Conservation (phyloP, 2,329 filamentous ascomycete genomes). For the Colletotrichum sp. region DNA sequence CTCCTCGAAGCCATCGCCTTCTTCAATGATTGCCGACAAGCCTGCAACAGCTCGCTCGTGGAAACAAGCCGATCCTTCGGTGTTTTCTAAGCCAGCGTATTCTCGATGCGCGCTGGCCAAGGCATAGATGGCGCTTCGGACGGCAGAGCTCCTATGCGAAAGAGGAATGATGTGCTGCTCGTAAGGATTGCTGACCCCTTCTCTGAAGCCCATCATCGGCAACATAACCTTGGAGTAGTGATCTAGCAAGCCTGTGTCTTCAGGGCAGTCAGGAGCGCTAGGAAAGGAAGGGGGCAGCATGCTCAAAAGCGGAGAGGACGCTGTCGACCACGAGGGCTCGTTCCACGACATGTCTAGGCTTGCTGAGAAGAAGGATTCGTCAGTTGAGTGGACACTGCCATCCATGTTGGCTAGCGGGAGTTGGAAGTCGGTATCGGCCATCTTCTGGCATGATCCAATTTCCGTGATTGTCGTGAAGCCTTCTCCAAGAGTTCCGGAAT, state of each 20-base stretch:
- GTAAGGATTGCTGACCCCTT: background rate
- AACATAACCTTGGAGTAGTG: slow-evolving; percentile 10
- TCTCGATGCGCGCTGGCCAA: slow-evolving; percentile 17
- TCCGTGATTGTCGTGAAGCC: background rate
- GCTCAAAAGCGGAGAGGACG: background rate
- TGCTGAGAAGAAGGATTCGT: background rate
- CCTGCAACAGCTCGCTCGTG: slow-evolving; percentile 10
- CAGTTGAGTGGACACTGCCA: background rate
- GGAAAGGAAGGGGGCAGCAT: background rate
- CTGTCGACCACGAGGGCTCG: background rate
- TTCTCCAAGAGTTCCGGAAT: background rate
- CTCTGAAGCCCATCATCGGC: slow-evolving; percentile 4
- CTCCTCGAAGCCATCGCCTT: slow-evolving; percentile 16
- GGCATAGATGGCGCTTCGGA: slow-evolving; percentile 16
- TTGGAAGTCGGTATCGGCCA: background rate
- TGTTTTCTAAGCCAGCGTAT: slow-evolving; percentile 1
- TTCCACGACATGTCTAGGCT: slow-evolving; percentile 5
- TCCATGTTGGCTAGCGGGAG: background rate
- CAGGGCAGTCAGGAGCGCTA: background rate
- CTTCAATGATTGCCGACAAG: slow-evolving; percentile 6
- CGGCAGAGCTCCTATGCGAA: slow-evolving; percentile 10
- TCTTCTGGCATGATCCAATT: background rate
- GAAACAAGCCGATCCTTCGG: slow-evolving; percentile 12
- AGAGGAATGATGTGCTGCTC: slow-evolving; percentile 8
- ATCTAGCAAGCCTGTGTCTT: slow-evolving; percentile 12